Conservation (phyloP, 1,284 basidiomycete species). For the Fomitopsis schrenkii region DNA sequence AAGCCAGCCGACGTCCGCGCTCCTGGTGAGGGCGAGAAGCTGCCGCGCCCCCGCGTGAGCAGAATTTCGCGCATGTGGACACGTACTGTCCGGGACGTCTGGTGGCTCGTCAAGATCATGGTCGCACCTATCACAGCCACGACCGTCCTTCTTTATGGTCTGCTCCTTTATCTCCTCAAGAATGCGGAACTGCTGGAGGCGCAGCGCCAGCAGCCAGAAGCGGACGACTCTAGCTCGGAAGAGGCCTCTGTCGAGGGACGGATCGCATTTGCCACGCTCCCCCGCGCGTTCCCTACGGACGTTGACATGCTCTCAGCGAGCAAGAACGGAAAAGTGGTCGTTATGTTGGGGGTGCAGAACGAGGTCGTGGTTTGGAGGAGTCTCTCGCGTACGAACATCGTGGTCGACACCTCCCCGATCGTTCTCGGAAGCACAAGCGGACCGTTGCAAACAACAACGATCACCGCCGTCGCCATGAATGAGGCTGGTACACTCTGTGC, state of each 20-base stretch:
- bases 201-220: constrained; percentile 60
- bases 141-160: constrained; percentile 67
- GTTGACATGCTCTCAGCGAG: constrained; percentile 78
- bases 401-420: constrained; percentile 49
- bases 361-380: constrained; percentile 68
- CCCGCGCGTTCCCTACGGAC: constrained; percentile 75
- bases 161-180: constrained; percentile 89
- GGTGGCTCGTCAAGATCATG: constrained; percentile 81
- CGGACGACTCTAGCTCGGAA: constrained; percentile 26
- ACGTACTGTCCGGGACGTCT: constrained; percentile 48
- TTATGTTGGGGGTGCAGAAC: constrained; percentile 75
- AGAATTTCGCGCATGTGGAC: constrained; percentile 43
- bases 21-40: constrained; percentile 21
- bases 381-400: constrained; percentile 37
- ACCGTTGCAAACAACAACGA: constrained; percentile 39
- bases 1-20: constrained; percentile 10
- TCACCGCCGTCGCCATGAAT: constrained; percentile 60
- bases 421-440: constrained; percentile 45
- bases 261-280: constrained; percentile 65
- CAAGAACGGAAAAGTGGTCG: constrained; percentile 56
- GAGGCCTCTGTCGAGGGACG: constrained; percentile 39
- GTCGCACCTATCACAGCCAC: constrained; percentile 83
- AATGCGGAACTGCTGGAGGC: constrained; percentile 89
- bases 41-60: constrained; percentile 37
- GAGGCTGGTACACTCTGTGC: constrained; percentile 53